phyloP scores from a whole-genome alignment of 495 filamentous ascomycete genomes.

The Trichocladium antarcticum region DNA sequence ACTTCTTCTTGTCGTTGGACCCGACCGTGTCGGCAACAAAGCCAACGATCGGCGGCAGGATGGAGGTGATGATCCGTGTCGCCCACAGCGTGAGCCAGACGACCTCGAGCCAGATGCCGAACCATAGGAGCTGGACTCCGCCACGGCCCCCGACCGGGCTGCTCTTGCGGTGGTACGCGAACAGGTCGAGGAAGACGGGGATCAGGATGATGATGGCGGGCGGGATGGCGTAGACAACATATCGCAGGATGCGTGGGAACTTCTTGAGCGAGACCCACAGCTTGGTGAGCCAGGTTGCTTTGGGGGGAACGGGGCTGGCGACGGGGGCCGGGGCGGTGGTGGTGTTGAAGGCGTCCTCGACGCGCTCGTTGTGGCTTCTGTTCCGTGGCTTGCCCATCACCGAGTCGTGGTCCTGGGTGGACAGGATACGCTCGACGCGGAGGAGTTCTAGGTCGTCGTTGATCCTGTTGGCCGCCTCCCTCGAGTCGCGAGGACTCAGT shows the following conservation, averaged over 20 bases:
- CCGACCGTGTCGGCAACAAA: slow-evolving; percentile 65
- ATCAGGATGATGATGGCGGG: slow-evolving; percentile 62
- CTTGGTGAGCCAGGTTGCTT: slow-evolving; percentile 50
- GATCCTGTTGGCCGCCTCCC: slow-evolving; percentile 58
- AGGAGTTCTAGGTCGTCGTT: slow-evolving; percentile 79
- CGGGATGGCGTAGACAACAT: slow-evolving; percentile 78
- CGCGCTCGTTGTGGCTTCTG: slow-evolving; percentile 36
- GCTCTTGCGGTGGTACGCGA: slow-evolving; percentile 41
- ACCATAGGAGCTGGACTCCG: slow-evolving; percentile 74
- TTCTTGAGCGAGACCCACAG: slow-evolving; percentile 47
- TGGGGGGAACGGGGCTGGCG: slow-evolving; percentile 47
- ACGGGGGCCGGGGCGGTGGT: slow-evolving; percentile 37
- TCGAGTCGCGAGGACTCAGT: slow-evolving; percentile 16
- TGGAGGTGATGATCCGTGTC: slow-evolving; percentile 62
- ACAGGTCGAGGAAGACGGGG: slow-evolving; percentile 65
- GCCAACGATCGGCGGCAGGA: slow-evolving; percentile 56
- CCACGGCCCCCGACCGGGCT: slow-evolving; percentile 51
- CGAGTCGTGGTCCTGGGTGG: slow-evolving; percentile 37
- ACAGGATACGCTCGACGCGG: slow-evolving; percentile 65
- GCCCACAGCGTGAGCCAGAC: slow-evolving; percentile 90
- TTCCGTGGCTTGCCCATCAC: slow-evolving; percentile 28
- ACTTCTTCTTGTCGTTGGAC: slow-evolving; percentile 79
- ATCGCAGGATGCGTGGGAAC: slow-evolving; percentile 69
- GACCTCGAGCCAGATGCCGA: slow-evolving; percentile 87
- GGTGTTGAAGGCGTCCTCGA: slow-evolving; percentile 73